These are phyloP conservation scores for Apostasia shenzhenica DNA, from an alignment of 106 monocot species.

Conservation along the genomic window DNA sequence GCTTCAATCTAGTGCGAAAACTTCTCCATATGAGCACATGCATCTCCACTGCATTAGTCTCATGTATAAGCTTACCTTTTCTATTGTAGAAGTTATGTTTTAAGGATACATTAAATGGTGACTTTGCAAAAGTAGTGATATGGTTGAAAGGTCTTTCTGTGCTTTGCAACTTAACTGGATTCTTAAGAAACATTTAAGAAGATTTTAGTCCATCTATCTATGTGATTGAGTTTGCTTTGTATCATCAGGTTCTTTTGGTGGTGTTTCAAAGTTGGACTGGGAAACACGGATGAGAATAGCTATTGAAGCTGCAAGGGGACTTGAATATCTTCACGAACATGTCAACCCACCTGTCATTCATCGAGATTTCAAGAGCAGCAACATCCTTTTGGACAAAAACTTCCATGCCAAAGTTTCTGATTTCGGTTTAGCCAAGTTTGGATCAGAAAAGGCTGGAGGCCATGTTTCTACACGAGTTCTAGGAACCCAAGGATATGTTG, in stretches of 20 bases:
- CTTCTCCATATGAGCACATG: too few species aligned
- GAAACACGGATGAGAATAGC: slow-evolving; percentile 92
- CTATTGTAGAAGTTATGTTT: too few species aligned
- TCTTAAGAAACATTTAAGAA: too few species aligned
- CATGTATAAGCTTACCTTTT: too few species aligned
- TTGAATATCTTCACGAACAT: slow-evolving; percentile 92
- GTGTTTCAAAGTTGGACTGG: slow-evolving; percentile 84
- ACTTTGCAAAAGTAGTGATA: too few species aligned
- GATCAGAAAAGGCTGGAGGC: slow-evolving; percentile 88
- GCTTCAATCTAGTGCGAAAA: too few species aligned
- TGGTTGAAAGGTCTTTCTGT: too few species aligned
- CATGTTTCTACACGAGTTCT: slow-evolving; percentile 97
- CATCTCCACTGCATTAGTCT: too few species aligned
- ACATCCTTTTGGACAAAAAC: slow-evolving; percentile 81
- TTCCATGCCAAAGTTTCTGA: slow-evolving; percentile 96
- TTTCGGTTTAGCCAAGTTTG: slow-evolving; percentile 96
- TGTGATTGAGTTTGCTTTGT: background rate
- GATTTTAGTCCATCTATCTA: too few species aligned
- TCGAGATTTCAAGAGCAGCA: slow-evolving; percentile 99
- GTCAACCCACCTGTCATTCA: slow-evolving; percentile 93
- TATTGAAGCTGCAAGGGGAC: slow-evolving; percentile 95
- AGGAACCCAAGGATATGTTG: slow-evolving; percentile 98
- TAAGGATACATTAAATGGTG: too few species aligned
- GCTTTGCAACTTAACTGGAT: too few species aligned
- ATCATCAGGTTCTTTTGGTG: slow-evolving; percentile 49